Percentiles rank a stretch among this genome's conserved stretches.
Conservation (phyloP, 2,329 filamentous ascomycete species). For the Neonectria hederae region DNA sequence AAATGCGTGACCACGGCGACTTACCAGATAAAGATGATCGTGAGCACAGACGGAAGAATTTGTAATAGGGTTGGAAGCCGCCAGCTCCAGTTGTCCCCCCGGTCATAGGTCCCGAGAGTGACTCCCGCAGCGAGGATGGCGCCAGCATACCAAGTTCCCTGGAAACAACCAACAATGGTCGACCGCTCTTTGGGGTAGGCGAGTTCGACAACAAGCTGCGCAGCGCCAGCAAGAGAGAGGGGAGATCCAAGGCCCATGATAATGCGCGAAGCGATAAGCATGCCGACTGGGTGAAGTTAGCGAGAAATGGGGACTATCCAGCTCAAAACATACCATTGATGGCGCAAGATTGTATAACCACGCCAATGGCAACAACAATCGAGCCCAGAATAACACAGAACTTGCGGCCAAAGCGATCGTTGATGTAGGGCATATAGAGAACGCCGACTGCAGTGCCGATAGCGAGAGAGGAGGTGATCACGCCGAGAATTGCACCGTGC, state of each 20-base stretch:
- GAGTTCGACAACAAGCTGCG: background rate
- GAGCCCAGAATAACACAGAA: background rate
- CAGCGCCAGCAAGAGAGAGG: background rate
- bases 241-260: background rate
- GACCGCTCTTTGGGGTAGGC: background rate
- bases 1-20: background rate
- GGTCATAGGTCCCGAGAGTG: slow-evolving; percentile 53
- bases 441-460: background rate
- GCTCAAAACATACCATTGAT: background rate
- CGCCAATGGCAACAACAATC: background rate
- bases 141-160: slow-evolving; percentile 14
- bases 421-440: background rate
- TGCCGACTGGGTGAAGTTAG: background rate
- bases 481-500: background rate
- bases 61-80: slow-evolving; percentile 59
- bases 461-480: background rate
- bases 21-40: slow-evolving; percentile 12
- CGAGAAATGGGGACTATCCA: background rate
- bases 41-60: slow-evolving; percentile 38
- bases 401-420: background rate
- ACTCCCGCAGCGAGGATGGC: slow-evolving; percentile 20
- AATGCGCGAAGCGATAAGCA: background rate
- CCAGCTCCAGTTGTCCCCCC: slow-evolving; percentile 55
- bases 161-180: slow-evolving; percentile 8
- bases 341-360: background rate